Conservation (phyloP, 2,329 filamentous ascomycete genomes). For the Cytospora piceicola region DNA sequence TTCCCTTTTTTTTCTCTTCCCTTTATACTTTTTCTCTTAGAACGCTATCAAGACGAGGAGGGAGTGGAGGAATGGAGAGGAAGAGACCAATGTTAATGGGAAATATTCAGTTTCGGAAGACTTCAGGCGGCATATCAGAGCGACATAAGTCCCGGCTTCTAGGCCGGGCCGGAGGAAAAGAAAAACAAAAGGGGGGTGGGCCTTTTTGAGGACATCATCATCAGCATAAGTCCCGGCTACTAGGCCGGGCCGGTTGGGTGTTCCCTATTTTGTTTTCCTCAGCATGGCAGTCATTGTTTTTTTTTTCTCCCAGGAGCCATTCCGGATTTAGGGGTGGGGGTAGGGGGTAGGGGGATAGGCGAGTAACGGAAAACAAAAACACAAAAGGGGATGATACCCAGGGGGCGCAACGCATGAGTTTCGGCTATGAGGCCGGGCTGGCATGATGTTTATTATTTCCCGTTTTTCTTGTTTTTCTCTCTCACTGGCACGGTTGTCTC, state of each 20-base stretch:
- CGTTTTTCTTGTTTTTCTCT: not conserved
- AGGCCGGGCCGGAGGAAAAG: not conserved
- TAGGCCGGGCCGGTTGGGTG: slow-evolving; percentile 21
- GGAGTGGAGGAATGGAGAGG: not conserved
- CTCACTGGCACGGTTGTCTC: not conserved
- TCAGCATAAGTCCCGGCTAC: slow-evolving; percentile 20
- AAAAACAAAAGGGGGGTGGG: too few species aligned
- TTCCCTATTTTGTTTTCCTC: not conserved
- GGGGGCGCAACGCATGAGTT: slow-evolving; percentile 14
- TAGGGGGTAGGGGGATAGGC: not conserved
- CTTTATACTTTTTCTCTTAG: not conserved
- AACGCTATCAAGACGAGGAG: slow-evolving; percentile 4
- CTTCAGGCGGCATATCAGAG: not conserved
- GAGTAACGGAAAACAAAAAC: not conserved
- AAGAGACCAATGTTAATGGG: slow-evolving; percentile 1
- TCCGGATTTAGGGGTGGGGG: too few species aligned
- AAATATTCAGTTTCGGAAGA: slow-evolving; percentile 1
- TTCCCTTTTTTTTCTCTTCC: too few species aligned
- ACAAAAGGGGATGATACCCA: not conserved
- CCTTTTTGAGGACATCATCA: not conserved
- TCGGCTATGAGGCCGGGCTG: slow-evolving; percentile 4
- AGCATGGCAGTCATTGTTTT: not conserved
- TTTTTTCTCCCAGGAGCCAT: slow-evolving; percentile 2
- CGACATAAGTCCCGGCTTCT: slow-evolving; percentile 19
- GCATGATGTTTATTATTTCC: slow-evolving; percentile 1